Base-by-base conservation (phyloP, 768 basidiomycete species). In the Lactarius hengduanensis region DNA sequence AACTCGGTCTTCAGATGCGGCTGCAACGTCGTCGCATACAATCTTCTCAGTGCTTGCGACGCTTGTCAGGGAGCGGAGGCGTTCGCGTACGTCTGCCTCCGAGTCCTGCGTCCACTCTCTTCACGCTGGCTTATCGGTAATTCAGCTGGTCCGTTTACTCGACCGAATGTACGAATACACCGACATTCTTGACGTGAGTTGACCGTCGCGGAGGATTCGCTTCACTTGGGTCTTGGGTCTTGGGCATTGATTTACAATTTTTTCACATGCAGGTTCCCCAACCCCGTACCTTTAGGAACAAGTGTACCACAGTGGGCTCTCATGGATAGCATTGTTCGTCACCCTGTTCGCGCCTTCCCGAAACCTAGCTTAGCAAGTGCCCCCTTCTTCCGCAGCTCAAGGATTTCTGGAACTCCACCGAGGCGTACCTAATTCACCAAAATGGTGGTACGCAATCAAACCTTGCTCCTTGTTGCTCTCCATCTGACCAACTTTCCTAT, bases 31-130 rank as follows among this genome's bases (percentile, higher is more conserved):
- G 16, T 67, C 18, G 5, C 22, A 16, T 67, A 67, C 57, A 58
- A 45, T 5, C 66, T 67, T 16, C 8, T 67, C n/a, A 67, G 66
- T 26, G 66, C 58, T 16, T 67, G 66, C 20, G 58, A 50, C 8
- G 66, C 62, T 2, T 67, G 66, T n/a, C 66, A 67, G 28, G 10
- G 32, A 15, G 26, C 26, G 26, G 26, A 26, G 26, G 26, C 26
- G 26, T 26, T 26, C 26, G 26, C 26, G 66, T 67, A 8, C 26
- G 66, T 22, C 22, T 10, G n/a, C 7, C 11, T 34, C n/a, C n/a
- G n/a, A n/a, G n/a, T n/a, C 40, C 40, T n/a, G n/a, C 26, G 30
- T 30, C 10, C n/a, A 16, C 28, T 13, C 10, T 22, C 22, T 8
- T 2, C 2, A 15, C 26, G 15, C 28, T 40, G 7, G 11, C 26